A percentile compares a stretch with the other conserved stretches of the same genome.
Evolutionary conservation across 345 rosid species (phyloP).

Genomic region (Aquilaria yunnanensis): DNA sequence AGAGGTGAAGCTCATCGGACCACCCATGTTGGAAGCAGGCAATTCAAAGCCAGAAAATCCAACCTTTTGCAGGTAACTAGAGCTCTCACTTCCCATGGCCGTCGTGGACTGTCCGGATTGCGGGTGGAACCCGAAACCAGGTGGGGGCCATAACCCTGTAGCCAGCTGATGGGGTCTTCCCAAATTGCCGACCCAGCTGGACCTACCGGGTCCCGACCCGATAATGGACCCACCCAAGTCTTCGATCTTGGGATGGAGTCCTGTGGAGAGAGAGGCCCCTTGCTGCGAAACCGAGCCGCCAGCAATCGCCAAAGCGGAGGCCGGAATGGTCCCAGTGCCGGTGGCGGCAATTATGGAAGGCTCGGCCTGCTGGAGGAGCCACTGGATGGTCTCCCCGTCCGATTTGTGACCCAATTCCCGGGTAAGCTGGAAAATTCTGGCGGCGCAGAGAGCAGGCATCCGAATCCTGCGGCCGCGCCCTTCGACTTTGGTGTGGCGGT

Average conservation of each 20-base stretch:
- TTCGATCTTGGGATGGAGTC: constrained; percentile 64
- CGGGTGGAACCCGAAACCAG: constrained; percentile 62
- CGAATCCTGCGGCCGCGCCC: constrained; percentile 91
- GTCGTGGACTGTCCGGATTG: constrained; percentile 41
- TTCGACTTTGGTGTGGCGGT: constrained; percentile 93
- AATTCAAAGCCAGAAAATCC: constrained; percentile 83
- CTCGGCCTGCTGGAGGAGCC: constrained; percentile 93
- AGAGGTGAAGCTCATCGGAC: constrained; percentile 74
- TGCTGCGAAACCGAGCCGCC: constrained; percentile 60
- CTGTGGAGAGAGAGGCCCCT: constrained; percentile 54
- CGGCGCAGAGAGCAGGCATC: constrained; percentile 99
- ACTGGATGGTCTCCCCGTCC: constrained; percentile 95
- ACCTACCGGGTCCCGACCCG: constrained; percentile 42
- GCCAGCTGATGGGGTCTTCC: constrained; percentile 61
- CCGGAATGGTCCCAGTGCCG: constrained; percentile 93
- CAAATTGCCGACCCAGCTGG: constrained; percentile 55
- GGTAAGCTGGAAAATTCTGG: constrained; percentile 92
- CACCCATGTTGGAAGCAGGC: constrained; percentile 52
- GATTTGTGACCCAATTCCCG: constrained; percentile 98
- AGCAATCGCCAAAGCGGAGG: constrained; percentile 73
- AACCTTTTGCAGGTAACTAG: constrained; percentile 49
- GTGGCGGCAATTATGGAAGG: constrained; percentile 91
- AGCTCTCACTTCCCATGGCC: constrained; percentile 44
- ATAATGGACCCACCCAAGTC: constrained; percentile 55
- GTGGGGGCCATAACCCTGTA: constrained; percentile 71